Percentiles rank a stretch among this genome's conserved stretches.
Evolutionary conservation across 2,329 filamentous ascomycete genomes (phyloP).

Genomic region (Paecilomyces sp.): DNA sequence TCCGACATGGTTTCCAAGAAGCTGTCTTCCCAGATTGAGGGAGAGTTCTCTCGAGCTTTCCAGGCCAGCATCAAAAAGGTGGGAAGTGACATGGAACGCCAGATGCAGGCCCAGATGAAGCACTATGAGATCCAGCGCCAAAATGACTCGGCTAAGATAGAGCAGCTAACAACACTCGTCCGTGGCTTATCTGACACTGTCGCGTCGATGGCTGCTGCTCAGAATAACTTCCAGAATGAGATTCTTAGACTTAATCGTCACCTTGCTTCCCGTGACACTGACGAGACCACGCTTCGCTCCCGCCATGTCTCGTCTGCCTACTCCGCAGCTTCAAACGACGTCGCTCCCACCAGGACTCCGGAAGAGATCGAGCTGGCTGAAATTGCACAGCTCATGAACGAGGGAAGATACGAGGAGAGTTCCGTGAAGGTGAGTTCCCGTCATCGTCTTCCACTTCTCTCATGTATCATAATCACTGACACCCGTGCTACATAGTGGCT

Average conservation of each 20-base stretch:
- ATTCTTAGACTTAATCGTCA: constrained; percentile 29
- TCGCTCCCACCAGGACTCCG: constrained; percentile 12
- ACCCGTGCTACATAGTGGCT: constrained; percentile 43
- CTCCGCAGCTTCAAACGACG: constrained; percentile 7
- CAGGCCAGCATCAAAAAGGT: constrained; percentile 60
- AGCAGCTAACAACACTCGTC: constrained; percentile 52
- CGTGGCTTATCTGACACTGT: constrained; percentile 47
- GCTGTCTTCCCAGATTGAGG: constrained; percentile 62
- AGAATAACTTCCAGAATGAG: constrained; percentile 35
- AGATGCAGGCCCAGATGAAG: constrained; percentile 45
- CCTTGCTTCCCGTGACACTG: constrained; percentile 15
- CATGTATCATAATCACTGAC: no score
- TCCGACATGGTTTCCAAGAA: constrained; percentile 64
- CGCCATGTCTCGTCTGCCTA: constrained; percentile 13
- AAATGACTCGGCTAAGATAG: constrained; percentile 52
- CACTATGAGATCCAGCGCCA: constrained; percentile 46
- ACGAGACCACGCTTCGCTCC: constrained; percentile 10
- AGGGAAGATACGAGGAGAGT: constrained; percentile 36
- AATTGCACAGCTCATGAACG: constrained; percentile 33
- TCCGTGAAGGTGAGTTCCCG: constrained; percentile 34
- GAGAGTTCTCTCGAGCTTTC: constrained; percentile 57
- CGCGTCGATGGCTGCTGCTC: constrained; percentile 35
- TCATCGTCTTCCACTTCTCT: no score
- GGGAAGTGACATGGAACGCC: constrained; percentile 60
- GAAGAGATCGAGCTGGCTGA: constrained; percentile 37